A percentile compares a stretch with the other conserved stretches of the same genome.
Conservation (phyloP, 2,329 filamentous ascomycete genomes). For the Stachybotrys chlorohalonatus region DNA sequence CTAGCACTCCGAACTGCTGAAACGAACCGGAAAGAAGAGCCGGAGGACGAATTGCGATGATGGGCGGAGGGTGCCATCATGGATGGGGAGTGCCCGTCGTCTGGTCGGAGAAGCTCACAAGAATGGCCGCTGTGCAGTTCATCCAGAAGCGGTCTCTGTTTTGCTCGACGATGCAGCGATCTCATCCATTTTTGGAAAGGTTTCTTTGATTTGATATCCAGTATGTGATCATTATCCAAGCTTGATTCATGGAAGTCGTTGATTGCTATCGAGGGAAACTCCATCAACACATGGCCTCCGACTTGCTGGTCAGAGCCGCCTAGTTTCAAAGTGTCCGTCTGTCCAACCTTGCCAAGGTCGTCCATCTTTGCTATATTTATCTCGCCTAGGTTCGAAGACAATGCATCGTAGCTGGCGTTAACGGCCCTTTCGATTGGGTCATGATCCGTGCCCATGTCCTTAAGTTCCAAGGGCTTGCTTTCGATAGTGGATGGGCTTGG, state of each 20-base stretch:
- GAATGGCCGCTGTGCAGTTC: not conserved
- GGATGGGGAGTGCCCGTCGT: not conserved
- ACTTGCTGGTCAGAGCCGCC: not conserved
- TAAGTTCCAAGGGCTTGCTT: not conserved
- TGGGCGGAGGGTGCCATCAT: not conserved
- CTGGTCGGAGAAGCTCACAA: not conserved
- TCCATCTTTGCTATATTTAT: slow-evolving; percentile 19
- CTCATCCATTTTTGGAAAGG: slow-evolving; percentile 69
- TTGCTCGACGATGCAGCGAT: slow-evolving; percentile 52
- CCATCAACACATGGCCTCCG: not conserved
- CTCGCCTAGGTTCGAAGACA: slow-evolving; percentile 13
- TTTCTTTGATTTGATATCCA: slow-evolving; percentile 10
- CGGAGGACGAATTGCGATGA: slow-evolving; percentile 55
- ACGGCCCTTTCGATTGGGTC: not conserved
- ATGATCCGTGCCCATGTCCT: not conserved
- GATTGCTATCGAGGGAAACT: slow-evolving; percentile 15
- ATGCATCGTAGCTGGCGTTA: slow-evolving; percentile 10
- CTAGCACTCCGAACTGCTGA: slow-evolving; percentile 75
- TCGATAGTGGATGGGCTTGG: not conserved
- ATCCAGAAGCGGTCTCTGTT: slow-evolving; percentile 18
- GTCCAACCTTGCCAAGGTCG: slow-evolving; percentile 28
- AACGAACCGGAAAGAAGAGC: slow-evolving; percentile 71
- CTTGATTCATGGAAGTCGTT: slow-evolving; percentile 8
- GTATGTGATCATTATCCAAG: slow-evolving; percentile 2
- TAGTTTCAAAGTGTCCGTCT: slow-evolving; percentile 14